These are phyloP conservation scores for Kodamaea sp. DNA, from an alignment of 1,139 yeast species.

Conservation along the genomic window DNA sequence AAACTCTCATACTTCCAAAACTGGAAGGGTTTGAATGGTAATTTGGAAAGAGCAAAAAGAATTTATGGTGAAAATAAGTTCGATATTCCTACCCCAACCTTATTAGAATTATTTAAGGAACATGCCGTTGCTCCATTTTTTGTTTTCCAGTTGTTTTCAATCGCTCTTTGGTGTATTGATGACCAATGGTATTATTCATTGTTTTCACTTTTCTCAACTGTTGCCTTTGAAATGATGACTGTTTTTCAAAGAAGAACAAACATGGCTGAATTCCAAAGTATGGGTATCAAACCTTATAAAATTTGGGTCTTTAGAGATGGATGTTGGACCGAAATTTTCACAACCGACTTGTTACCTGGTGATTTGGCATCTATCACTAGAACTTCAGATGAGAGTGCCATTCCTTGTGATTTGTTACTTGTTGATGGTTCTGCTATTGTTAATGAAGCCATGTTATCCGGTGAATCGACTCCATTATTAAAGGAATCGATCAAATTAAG, in stretches of 20 bases:
- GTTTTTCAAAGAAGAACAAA: conserved; percentile 95
- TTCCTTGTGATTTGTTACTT: conserved; percentile 92
- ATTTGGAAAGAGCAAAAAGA: conserved; percentile 52
- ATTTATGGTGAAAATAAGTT: conserved; percentile 81
- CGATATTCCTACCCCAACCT: conserved; percentile 94
- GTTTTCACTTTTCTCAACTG: conserved; percentile 87
- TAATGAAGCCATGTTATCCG: conserved; percentile 96
- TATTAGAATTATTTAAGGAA: conserved; percentile 85
- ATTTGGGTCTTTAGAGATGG: conserved; percentile 68
- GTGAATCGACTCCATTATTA: conserved; percentile 94
- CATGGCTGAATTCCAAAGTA: conserved; percentile 89
- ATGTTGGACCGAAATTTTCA: conserved; percentile 66
- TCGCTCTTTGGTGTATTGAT: conserved; percentile 94
- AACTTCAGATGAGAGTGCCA: conserved; percentile 85
- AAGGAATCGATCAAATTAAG: conserved; percentile 88
- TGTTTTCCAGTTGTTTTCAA: conserved; percentile 93
- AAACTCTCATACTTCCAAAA: conserved; percentile 56
- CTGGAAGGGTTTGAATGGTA: conserved; percentile 60
- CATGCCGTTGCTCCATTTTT: conserved; percentile 99
- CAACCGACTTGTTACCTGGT: conserved; percentile 83
- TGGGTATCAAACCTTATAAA: conserved; percentile 93
- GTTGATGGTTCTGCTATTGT: conserved; percentile 89
- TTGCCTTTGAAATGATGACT: conserved; percentile 90
- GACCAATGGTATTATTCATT: conserved; percentile 96
- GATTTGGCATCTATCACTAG: conserved; percentile 87